These are phyloP conservation scores for Fusarium nisikadoi DNA, from an alignment of 2,329 filamentous ascomycete species.

Conservation along the genomic window DNA sequence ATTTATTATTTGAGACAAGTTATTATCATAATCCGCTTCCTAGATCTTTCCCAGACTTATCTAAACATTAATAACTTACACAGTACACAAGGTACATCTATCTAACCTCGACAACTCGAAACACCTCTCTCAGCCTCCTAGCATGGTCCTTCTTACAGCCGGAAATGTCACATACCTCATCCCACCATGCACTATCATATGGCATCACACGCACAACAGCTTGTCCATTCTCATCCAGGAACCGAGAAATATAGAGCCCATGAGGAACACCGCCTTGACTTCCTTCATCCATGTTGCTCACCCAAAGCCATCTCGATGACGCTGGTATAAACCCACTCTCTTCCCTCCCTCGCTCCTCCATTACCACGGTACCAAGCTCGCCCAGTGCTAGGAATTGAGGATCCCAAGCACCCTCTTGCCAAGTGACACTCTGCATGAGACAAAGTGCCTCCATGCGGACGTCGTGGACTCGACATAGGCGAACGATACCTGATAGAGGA, in stretches of 20 bases:
- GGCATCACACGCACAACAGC: neutral
- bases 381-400: neutral
- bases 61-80: rapidly evolving
- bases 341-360: neutral
- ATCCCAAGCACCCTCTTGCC: neutral
- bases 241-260: neutral
- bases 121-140: neutral
- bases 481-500: neutral
- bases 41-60: neutral
- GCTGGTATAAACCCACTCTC: neutral
- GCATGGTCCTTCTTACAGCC: neutral
- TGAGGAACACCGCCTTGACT: neutral
- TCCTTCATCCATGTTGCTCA: neutral
- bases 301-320: neutral
- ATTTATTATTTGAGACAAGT: neutral
- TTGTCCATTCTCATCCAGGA: neutral
- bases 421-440: neutral
- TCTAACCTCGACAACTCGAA: neutral
- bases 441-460: neutral
- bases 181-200: neutral
- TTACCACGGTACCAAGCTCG: neutral
- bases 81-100: neutral
- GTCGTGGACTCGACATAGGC: neutral
- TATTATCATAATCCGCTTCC: too few species aligned
- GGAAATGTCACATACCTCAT: neutral